Evolutionary conservation across 2,329 filamentous ascomycete species (phyloP), one percentile per base, ranked within the genome.

Genomic region (Biscogniauxia mediterranea): DNA sequence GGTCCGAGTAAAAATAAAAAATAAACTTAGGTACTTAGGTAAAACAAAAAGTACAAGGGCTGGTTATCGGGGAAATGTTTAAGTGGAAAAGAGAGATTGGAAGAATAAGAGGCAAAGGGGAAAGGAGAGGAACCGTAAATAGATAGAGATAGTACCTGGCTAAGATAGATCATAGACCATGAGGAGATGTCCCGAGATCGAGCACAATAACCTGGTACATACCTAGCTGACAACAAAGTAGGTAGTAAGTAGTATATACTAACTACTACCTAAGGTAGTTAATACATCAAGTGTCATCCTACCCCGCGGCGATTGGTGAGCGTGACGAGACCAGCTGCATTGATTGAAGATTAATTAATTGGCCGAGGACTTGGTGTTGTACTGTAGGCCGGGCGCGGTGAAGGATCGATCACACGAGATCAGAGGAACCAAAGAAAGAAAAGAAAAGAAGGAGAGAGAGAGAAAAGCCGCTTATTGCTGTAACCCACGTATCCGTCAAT

Each of bases 261-360:
- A 46, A 46, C 13, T 6, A 46, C 23, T 23, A n/a, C 38, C 23
- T 23, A 23, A 17, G 15, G 15, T n/a, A 9, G 28, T 32, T 32
- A 32, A 32, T 32, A 9, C 3, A 32, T 13, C 28, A 32, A 9
- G 28, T 32, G 7, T 13, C 11, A 1, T 32, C 6, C 15, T 46
- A 46, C 38, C 38, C 38, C 38, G 38, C 38, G 38, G 11, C 38
- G 5, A 46, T 17, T 46, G 38, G 38, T 46, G 38, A 7, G 38
- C 15, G 38, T 32, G 28, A 32, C 38, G 15, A 46, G 38, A 17
- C 15, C 13, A 46, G 38, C 15, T 46, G 38, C 38, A 46, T 46
- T 46, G 38, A 52, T 52, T 21, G 23, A 52, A 52, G 51, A 52
- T 52, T 52, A 23, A 21, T 52, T 52, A 21, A 52, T 21, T 52